phyloP scores from a whole-genome alignment of 1,139 yeast genomes.

The Meyerozyma sp. region DNA sequence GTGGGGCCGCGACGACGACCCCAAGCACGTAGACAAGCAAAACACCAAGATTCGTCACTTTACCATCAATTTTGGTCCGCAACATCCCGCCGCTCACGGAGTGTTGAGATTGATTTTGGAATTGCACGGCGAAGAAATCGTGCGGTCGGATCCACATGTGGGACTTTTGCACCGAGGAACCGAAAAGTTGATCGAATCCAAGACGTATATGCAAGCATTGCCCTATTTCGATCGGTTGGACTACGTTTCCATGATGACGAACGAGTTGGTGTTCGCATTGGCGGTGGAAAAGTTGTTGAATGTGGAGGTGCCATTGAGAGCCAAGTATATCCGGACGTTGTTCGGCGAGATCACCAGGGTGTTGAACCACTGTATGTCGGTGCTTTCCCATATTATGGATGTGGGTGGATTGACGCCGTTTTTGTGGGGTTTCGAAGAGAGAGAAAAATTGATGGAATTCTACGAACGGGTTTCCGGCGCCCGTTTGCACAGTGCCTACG shows the following conservation, averaged over 20 bases:
- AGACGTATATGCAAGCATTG: constrained; percentile 80
- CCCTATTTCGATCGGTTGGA: constrained; percentile 88
- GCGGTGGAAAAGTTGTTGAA: constrained; percentile 85
- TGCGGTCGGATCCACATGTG: constrained; percentile 84
- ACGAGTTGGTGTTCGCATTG: constrained; percentile 79
- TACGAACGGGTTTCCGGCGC: constrained; percentile 92
- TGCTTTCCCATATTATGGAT: constrained; percentile 88
- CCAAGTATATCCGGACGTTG: constrained; percentile 77
- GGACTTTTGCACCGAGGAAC: constrained; percentile 88
- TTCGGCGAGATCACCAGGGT: constrained; percentile 86
- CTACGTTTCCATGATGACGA: constrained; percentile 90
- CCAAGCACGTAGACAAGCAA: constrained; percentile 39
- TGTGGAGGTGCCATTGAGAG: constrained; percentile 81
- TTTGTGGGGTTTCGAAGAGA: constrained; percentile 92
- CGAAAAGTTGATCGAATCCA: constrained; percentile 79
- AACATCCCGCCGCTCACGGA: constrained; percentile 95
- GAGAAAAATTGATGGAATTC: constrained; percentile 90
- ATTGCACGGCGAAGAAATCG: constrained; percentile 83
- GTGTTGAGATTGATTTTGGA: constrained; percentile 83
- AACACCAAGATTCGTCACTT: constrained; percentile 72
- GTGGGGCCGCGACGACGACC: constrained; percentile 43
- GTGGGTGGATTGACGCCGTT: constrained; percentile 93
- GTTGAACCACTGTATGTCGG: constrained; percentile 83
- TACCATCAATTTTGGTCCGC: constrained; percentile 89
- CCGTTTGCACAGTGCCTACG: constrained; percentile 81